Percentiles rank a stretch among this genome's conserved stretches.
Evolutionary conservation across 2,329 filamentous ascomycete genomes (phyloP).

Genomic region (Sarocladium kiliense): DNA sequence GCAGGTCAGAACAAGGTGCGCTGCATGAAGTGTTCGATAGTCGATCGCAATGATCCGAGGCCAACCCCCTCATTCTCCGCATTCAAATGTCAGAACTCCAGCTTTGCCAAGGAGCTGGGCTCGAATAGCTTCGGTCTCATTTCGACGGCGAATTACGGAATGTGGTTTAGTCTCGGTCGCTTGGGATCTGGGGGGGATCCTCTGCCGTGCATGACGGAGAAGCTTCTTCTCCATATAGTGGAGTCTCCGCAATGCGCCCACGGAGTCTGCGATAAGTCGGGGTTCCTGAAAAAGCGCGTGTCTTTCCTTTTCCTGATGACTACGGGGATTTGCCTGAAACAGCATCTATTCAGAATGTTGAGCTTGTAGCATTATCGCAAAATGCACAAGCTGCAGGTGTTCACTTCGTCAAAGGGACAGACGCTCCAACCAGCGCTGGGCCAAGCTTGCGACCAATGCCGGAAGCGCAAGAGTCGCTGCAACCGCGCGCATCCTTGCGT

Average conservation of each 20-base stretch:
- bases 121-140: background rate
- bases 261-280: too few relatives aligned
- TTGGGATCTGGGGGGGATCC: background rate
- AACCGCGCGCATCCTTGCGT: slow-evolving; percentile 7
- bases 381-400: slow-evolving; percentile 7
- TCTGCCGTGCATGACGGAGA: background rate
- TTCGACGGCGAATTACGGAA: slow-evolving; percentile 2
- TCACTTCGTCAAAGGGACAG: background rate
- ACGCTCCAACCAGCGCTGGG: slow-evolving; percentile 8
- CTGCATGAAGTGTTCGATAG: too few relatives aligned
- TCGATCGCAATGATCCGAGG: too few relatives aligned
- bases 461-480: slow-evolving; percentile 9
- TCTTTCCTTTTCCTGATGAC: background rate
- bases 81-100: too few relatives aligned
- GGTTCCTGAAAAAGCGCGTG: too few relatives aligned
- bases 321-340: background rate
- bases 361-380: background rate
- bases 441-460: slow-evolving; percentile 11
- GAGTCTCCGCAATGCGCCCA: too few relatives aligned
- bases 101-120: too few relatives aligned
- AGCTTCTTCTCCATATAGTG: background rate
- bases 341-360: background rate
- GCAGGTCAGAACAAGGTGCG: too few relatives aligned
- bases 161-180: background rate
- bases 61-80: background rate